A percentile compares a stretch with the other conserved stretches of the same genome.
These are phyloP conservation scores for Entomortierella parvispora DNA, from an alignment of 192 early-diverging fungal genomes.

Conservation along the genomic window DNA sequence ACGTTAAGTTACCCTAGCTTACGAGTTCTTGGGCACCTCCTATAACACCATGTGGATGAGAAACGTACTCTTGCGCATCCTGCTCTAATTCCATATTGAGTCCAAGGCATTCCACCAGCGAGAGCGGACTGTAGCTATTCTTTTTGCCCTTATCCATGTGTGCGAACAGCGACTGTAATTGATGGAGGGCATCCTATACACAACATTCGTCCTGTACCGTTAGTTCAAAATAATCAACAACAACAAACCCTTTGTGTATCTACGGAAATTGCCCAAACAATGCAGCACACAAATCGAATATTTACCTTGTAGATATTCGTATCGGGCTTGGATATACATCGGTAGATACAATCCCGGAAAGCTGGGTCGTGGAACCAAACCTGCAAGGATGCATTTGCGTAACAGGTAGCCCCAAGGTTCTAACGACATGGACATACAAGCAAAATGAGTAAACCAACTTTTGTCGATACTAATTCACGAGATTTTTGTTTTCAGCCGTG, in stretches of 20 bases:
- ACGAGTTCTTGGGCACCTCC: no score
- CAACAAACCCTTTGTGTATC: no score
- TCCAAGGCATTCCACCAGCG: constrained; percentile 36
- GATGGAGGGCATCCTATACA: constrained; percentile 39
- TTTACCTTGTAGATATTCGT: constrained; percentile 21
- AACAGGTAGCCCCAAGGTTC: constrained; percentile 57
- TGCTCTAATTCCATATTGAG: constrained; percentile 47
- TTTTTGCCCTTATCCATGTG: constrained; percentile 32
- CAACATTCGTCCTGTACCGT: neutral
- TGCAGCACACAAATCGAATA: no score
- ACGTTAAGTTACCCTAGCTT: neutral
- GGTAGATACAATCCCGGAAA: constrained; percentile 39
- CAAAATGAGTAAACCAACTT: neutral
- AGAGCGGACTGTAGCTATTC: constrained; percentile 33
- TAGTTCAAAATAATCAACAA: neutral
- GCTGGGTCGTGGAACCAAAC: constrained; percentile 52
- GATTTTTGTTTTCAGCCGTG: neutral
- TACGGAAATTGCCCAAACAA: no score
- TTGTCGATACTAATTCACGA: no score
- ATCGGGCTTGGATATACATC: constrained; percentile 3
- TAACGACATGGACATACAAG: neutral
- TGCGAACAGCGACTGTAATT: constrained; percentile 43
- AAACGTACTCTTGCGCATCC: constrained; percentile 55
- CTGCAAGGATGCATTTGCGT: constrained; percentile 49
- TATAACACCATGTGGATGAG: no score